Evolutionary conservation across 2,329 filamentous ascomycete genomes (phyloP).

Genomic region (Shiraia sp.): DNA sequence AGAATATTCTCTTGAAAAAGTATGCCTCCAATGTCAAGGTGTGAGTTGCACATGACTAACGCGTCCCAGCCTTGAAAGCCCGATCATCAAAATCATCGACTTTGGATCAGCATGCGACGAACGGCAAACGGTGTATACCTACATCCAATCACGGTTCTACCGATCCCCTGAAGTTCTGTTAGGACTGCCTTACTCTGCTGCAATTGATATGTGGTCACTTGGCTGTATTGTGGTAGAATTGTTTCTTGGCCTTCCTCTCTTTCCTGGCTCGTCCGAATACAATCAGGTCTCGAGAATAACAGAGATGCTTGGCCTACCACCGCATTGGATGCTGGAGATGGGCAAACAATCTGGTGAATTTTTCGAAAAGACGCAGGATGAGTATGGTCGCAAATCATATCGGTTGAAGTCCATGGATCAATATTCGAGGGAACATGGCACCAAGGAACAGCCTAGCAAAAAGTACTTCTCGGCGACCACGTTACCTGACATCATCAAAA

Average conservation of each 20-base stretch:
- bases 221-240: constrained; percentile 98
- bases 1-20: constrained; percentile 98
- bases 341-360: constrained; percentile 97
- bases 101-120: constrained; percentile 98
- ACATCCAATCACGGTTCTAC: constrained; percentile 98
- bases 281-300: constrained; percentile 97
- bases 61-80: constrained; percentile 75
- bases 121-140: constrained; percentile 97
- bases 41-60: constrained; percentile 10
- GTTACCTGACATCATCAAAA: constrained; percentile 94
- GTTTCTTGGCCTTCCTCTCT: constrained; percentile 90
- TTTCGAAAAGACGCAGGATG: constrained; percentile 90
- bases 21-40: constrained; percentile 40
- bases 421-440: constrained; percentile 91
- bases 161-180: constrained; percentile 93
- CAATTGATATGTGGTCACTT: constrained; percentile 99
- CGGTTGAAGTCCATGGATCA: constrained; percentile 97
- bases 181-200: constrained; percentile 95
- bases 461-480: constrained; percentile 98
- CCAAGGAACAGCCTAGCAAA: constrained; percentile 98
- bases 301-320: constrained; percentile 95
- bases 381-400: constrained; percentile 89
- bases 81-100: constrained; percentile 99
- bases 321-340: constrained; percentile 99
- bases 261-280: constrained; percentile 97